Conservation (phyloP, 2,329 filamentous ascomycete species). For the Xylariaceae sp. region DNA sequence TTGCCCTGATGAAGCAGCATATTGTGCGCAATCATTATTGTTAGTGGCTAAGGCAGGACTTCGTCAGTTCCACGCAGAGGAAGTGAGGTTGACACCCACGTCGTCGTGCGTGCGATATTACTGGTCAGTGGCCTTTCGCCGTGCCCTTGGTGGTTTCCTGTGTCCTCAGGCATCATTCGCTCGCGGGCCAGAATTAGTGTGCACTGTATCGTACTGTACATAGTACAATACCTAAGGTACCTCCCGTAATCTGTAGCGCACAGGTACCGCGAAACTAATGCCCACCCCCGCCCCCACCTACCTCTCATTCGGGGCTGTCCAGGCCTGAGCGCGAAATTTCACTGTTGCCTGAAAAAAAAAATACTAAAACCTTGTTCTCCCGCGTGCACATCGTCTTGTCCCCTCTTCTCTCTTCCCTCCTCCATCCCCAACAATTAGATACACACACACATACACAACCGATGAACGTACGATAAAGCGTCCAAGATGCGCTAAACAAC, state of each 20-base stretch:
- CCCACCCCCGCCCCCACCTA: slow-evolving; percentile 2
- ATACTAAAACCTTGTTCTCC: slow-evolving; percentile 29
- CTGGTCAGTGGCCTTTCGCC: neutral
- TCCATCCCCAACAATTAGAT: slow-evolving; percentile 33
- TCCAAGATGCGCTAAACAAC: slow-evolving; percentile 56
- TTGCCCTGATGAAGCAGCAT: slow-evolving; percentile 9
- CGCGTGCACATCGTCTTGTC: slow-evolving; percentile 21
- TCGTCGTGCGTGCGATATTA: neutral
- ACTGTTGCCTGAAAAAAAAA: slow-evolving; percentile 31
- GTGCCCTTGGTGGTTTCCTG: neutral
- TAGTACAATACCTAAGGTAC: neutral
- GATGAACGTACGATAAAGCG: slow-evolving; percentile 30
- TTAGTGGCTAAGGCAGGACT: slow-evolving; percentile 26
- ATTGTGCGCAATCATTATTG: slow-evolving; percentile 21
- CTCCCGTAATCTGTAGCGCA: neutral
- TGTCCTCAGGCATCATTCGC: neutral
- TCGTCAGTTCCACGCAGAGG: slow-evolving; percentile 16
- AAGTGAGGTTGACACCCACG: neutral
- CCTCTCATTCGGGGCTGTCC: neutral
- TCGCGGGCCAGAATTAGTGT: no score
- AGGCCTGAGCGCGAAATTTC: slow-evolving; percentile 2
- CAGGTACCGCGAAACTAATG: neutral
- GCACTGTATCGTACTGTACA: neutral
- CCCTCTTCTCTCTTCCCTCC: slow-evolving; percentile 34
- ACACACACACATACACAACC: slow-evolving; percentile 21